Base-by-base conservation (phyloP, 768 basidiomycete species). In the Leccinum sublutescens region DNA sequence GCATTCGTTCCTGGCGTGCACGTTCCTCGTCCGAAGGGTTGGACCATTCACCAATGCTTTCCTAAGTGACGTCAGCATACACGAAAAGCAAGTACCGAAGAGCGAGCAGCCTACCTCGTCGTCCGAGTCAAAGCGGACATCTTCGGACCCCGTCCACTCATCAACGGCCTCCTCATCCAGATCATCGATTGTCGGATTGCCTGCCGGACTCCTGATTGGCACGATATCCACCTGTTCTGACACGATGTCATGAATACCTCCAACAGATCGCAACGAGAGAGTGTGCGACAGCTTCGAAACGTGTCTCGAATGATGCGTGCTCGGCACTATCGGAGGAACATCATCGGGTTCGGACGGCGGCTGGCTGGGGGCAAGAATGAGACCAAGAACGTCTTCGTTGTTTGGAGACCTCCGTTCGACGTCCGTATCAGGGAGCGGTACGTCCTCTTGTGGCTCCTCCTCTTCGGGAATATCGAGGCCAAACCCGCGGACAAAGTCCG, bases 11-110 rank as follows among this genome's bases (percentile, higher is more conserved):
- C 62, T 85, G 85, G 21, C 91, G 83, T 4, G 88, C 91, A 29
- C 87, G 82, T 68, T 94, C 92, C 72, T 94, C 92, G 67, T 94
- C 92, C 25, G 92, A 94, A 17, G 92, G 92, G 67, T 94, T 94
- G 23, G 92, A 94, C 83, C 84, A 94, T 75, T 94, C 91, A 27
- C 90, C 91, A 52, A 91, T 87, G 64, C 89, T 92, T 86, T 91
- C 77, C 64, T 74, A 62, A 57, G 29, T 57, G 55, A 62, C 47
- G 58, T 63, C 31, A 58, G 47, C 19, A 60, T 51, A 45, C 12
- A 36, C 54, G 38, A 51, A 55, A 47, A 57, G 59, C 61, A 54
- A 45, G 21, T 14, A 14, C 29, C 2, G 9, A 3, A 19, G n/a
- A 36, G 19, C 12, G 7, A 7, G 9, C 51, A 54, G 68, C 79